phyloP scores from a whole-genome alignment of 495 filamentous ascomycete genomes.

The Staphylotrichum longicolle region DNA sequence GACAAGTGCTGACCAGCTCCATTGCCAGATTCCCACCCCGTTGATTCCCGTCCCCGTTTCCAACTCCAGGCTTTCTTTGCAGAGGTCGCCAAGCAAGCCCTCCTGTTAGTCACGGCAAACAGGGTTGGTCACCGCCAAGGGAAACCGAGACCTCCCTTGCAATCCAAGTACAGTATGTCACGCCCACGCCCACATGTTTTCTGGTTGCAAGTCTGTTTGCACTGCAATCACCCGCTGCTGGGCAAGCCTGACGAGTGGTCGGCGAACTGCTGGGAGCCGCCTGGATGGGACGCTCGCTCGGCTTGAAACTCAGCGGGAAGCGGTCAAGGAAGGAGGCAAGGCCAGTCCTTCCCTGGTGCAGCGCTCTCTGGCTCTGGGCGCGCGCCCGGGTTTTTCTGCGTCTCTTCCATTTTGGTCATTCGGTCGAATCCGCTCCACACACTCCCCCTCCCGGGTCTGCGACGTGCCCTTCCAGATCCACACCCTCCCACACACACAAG shows the following conservation, averaged over 20 bases:
- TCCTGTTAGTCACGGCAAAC: background rate
- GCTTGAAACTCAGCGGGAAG: background rate
- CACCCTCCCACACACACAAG: background rate
- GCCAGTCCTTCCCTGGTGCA: constrained; percentile 7
- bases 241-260: no score
- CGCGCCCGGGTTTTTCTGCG: background rate
- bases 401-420: constrained; percentile 13
- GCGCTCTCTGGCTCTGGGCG: background rate
- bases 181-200: no score
- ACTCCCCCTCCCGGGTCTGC: no score
- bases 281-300: no score
- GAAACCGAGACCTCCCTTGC: no score
- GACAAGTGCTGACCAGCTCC: background rate
- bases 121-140: no score
- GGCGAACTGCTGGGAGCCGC: no score
- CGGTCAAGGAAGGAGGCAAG: constrained; percentile 17
- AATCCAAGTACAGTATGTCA: no score
- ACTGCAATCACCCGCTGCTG: no score
- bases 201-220: no score
- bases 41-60: background rate
- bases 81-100: no score
- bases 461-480: background rate
- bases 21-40: background rate
- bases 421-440: constrained; percentile 12
- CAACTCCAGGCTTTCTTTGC: no score